Base-by-base conservation (phyloP, 2,329 filamentous ascomycete species). In the Zelopaecilomyces penicillatus region DNA sequence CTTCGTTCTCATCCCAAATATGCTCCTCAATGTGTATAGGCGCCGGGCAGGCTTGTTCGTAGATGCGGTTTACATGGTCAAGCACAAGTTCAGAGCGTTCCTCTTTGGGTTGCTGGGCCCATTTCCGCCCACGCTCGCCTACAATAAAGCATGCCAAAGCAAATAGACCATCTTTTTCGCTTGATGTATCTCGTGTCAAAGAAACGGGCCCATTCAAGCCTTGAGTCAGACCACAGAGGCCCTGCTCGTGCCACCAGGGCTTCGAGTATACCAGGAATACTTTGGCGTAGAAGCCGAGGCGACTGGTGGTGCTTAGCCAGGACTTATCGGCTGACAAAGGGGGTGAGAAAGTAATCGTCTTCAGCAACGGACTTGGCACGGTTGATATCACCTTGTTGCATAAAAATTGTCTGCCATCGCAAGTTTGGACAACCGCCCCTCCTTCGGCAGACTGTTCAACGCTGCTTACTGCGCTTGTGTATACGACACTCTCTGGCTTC, bases 291-390 rank as follows among this genome's bases (percentile, higher is more conserved):
- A 69, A 64, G 0, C 71, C 69, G 3, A 71, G 59, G 3, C 48
- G 57, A 11, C 64, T 65, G 1, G 56, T 51, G 19, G 63, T 51
- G 30, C 61, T 59, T 9, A 71, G 54, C 2, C 60, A 53, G 4
- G 59, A 54, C 29, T 68, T 63, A 3, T 57, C 53, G 0, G 50
- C 31, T 0, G 72, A 66, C 0, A 76, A 58, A 1, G 65, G 52
- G 1, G 75, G 75, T 0, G 60, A 54, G 54, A 78, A 74, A 4
- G 56, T 57, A 27, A 79, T 65, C 6, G 66, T 61, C 7, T 62
- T 60, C 43, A 71, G 67, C 37, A 75, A 57, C 5, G 74, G 66
- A 5, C 67, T 72, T 0, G 75, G 69, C 5, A 78, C 56, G 2
- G 74, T 72, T 3, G 75, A 48, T 40, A 78, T 67, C 28, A 66